Percentiles rank a stretch among this genome's conserved stretches.
phyloP scores from a whole-genome alignment of 768 basidiomycete genomes.

The Piloderma croceum region DNA sequence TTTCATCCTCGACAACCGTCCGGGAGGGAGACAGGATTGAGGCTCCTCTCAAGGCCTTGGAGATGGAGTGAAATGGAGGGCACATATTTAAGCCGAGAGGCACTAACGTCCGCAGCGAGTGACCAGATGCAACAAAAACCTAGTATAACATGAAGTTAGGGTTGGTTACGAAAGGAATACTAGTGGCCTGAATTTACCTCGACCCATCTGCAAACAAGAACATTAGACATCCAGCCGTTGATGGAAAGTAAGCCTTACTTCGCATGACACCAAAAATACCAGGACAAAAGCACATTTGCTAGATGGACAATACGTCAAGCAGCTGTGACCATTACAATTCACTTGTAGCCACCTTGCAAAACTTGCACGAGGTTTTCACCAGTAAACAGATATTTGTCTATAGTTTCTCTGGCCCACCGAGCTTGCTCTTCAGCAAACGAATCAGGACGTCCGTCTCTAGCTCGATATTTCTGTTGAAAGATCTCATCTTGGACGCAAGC shows the following conservation, averaged over 20 bases:
- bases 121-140: conserved; percentile 57
- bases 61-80: conserved; percentile 60
- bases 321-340: too few relatives aligned
- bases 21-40: conserved; percentile 57
- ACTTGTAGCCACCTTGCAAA: too few relatives aligned
- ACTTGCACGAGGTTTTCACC: conserved; percentile 55
- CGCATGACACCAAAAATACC: conserved; percentile 74
- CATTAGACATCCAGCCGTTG: conserved; percentile 3
- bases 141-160: conserved; percentile 25
- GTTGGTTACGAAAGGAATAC: conserved; percentile 5
- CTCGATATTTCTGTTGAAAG: conserved; percentile 41
- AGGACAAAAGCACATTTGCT: conserved; percentile 61
- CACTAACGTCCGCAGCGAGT: conserved; percentile 51
- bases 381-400: conserved; percentile 41
- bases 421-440: conserved; percentile 67
- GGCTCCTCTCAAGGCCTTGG: conserved; percentile 50
- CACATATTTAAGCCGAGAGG: conserved; percentile 69
- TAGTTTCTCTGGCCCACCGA: conserved; percentile 44
- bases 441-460: conserved; percentile 42
- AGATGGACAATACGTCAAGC: conserved; percentile 1
- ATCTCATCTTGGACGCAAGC: conserved; percentile 40
- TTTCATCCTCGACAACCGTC: conserved; percentile 64
- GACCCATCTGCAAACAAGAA: conserved; percentile 50
- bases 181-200: conserved; percentile 41
- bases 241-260: conserved; percentile 41